These are phyloP conservation scores for Citrus trifoliata DNA, from an alignment of 345 rosid genomes.

Conservation along the genomic window DNA sequence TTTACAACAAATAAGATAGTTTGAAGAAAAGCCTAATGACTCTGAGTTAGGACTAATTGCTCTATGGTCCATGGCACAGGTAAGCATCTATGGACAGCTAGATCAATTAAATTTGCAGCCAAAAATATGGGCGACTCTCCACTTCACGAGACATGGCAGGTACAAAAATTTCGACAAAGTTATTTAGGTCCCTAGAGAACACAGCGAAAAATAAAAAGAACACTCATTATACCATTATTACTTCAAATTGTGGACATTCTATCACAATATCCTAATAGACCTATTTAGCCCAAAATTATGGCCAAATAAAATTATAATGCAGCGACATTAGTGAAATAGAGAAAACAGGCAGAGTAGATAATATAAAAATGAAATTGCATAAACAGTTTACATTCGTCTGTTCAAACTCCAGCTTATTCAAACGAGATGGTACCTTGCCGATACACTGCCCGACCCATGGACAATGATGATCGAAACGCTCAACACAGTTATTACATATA, in stretches of 20 bases:
- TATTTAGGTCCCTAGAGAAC: neutral
- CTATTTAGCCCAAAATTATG: neutral
- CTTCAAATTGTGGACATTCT: neutral
- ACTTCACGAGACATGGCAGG: neutral
- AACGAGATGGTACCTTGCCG: slow-evolving; percentile 57
- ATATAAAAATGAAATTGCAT: neutral
- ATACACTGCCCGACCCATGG: slow-evolving; percentile 99
- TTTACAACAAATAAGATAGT: neutral
- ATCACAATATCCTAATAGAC: neutral
- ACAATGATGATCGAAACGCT: slow-evolving; percentile 94
- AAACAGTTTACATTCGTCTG: neutral
- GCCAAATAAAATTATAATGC: neutral
- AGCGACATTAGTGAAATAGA: no score
- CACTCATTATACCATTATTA: neutral
- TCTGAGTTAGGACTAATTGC: neutral
- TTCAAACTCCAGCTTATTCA: neutral
- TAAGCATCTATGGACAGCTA: neutral
- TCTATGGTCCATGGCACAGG: neutral
- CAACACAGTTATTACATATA: slow-evolving; percentile 88
- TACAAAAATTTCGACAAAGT: neutral
- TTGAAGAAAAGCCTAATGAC: neutral
- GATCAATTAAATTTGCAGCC: neutral
- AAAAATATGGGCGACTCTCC: neutral
- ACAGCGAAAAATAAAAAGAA: neutral
- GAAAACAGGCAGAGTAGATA: neutral